Conservation (phyloP, 305 asterid species). For the Rubia balearica region DNA sequence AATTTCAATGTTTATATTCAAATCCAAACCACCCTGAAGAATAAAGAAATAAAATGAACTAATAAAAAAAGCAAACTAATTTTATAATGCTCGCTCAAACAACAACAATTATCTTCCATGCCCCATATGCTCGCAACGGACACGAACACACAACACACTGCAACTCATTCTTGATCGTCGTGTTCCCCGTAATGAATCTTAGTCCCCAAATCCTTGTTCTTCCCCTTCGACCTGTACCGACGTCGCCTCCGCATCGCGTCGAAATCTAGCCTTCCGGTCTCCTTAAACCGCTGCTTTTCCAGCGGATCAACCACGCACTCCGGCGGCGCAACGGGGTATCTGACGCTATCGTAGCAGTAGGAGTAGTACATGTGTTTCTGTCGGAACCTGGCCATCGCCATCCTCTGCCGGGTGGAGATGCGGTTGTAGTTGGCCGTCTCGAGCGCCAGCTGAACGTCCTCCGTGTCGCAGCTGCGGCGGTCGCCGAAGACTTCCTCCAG, state of each 20-base stretch:
- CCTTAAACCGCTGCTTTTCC: slow-evolving; percentile 40
- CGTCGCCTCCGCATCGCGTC: slow-evolving; percentile 34
- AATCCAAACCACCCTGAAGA: not conserved
- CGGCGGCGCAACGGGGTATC: slow-evolving; percentile 59
- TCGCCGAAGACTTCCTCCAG: slow-evolving; percentile 47
- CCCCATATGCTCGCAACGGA: not conserved
- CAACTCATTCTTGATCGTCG: slow-evolving; percentile 33
- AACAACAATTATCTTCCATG: not conserved
- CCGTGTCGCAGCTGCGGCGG: slow-evolving; percentile 22
- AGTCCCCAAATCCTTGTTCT: slow-evolving; percentile 27
- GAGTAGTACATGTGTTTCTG: slow-evolving; percentile 68
- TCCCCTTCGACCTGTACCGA: slow-evolving; percentile 31
- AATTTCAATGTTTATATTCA: not conserved
- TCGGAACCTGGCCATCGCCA: slow-evolving; percentile 59
- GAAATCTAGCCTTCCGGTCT: slow-evolving; percentile 58
- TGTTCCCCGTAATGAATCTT: slow-evolving; percentile 31
- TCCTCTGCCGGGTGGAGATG: slow-evolving; percentile 42
- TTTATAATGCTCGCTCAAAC: not conserved
- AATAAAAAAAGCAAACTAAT: not conserved
- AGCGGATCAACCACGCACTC: slow-evolving; percentile 63
- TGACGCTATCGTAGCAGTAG: slow-evolving; percentile 56
- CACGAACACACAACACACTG: not conserved
- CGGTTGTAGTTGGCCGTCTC: slow-evolving; percentile 29
- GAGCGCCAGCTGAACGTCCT: slow-evolving; percentile 23
- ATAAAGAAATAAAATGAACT: not conserved